Percentiles rank a stretch among this genome's conserved stretches.
Conservation (phyloP, 140 eudicot genomes). For the Senecio squalidus region DNA sequence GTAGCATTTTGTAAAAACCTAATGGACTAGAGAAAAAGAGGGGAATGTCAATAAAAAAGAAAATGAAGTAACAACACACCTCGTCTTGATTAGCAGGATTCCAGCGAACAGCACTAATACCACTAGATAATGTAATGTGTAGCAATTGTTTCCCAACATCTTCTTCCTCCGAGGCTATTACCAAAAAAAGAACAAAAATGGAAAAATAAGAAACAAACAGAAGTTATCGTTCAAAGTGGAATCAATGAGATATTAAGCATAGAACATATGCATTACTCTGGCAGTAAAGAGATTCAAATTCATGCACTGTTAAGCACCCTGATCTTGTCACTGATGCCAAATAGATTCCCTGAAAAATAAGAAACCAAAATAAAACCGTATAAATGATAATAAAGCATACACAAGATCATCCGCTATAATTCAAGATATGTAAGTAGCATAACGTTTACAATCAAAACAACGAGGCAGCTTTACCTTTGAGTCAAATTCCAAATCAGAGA, state of each 20-base stretch:
- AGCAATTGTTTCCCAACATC: constrained; percentile 59
- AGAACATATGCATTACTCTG: too few relatives aligned
- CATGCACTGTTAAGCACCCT: constrained; percentile 95
- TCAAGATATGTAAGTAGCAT: too few relatives aligned
- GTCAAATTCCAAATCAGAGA: too few relatives aligned
- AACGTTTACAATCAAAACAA: too few relatives aligned
- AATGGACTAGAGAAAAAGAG: not conserved
- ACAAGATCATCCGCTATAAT: too few relatives aligned
- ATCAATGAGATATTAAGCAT: too few relatives aligned
- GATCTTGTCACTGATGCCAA: constrained; percentile 77
- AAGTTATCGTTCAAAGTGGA: too few relatives aligned
- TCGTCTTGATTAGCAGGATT: constrained; percentile 88
- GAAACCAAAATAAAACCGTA: too few relatives aligned
- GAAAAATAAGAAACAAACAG: not conserved
- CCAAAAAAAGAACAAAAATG: not conserved
- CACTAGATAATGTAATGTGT: constrained; percentile 47
- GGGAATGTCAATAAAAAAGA: not conserved
- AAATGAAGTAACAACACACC: constrained; percentile 31
- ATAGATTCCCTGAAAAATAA: constrained; percentile 76
- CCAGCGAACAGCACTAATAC: constrained; percentile 70
- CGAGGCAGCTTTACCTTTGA: too few relatives aligned
- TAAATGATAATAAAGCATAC: too few relatives aligned
- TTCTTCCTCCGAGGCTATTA: constrained; percentile 48
- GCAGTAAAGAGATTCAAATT: too few relatives aligned
- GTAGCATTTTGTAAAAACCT: not conserved